Evolutionary conservation across 192 early-diverging fungal genomes (phyloP).

Genomic region (Coemansia sp.): DNA sequence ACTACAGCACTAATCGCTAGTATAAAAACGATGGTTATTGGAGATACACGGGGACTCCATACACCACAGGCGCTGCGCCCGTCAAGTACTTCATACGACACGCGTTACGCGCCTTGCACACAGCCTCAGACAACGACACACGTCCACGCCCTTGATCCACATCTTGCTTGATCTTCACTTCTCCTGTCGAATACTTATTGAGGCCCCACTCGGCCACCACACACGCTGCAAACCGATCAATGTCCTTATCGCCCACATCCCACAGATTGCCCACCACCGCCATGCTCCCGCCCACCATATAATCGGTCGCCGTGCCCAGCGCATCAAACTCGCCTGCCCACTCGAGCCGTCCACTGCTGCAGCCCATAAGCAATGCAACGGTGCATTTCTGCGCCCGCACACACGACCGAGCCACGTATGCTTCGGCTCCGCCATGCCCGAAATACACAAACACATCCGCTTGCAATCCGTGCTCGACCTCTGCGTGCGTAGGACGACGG

Average conservation of each 20-base stretch:
- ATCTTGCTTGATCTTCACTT: conserved; percentile 6
- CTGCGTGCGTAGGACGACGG: conserved; percentile 62
- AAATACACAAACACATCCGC: conserved; percentile 78
- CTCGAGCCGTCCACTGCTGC: conserved; percentile 84
- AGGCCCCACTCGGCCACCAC: conserved; percentile 77
- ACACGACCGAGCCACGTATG: conserved; percentile 67
- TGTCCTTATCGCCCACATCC: conserved; percentile 97
- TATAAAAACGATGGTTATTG: not conserved
- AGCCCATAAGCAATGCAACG: conserved; percentile 86
- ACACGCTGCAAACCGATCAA: conserved; percentile 81
- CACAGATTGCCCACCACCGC: conserved; percentile 91
- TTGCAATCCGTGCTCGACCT: conserved; percentile 61
- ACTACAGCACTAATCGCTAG: too few species aligned
- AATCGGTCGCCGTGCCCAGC: conserved; percentile 77
- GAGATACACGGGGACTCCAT: conserved; percentile 76
- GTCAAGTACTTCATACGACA: conserved; percentile 82
- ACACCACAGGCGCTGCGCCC: conserved; percentile 92
- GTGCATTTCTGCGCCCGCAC: conserved; percentile 73
- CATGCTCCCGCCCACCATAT: conserved; percentile 81
- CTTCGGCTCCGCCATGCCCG: conserved; percentile 93
- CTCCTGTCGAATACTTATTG: conserved; percentile 12
- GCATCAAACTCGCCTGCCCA: conserved; percentile 87
- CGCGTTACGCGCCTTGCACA: conserved; percentile 64
- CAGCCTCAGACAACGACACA: conserved; percentile 73
- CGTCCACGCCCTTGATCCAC: not conserved